These are phyloP conservation scores for Boletus bicolor DNA, from an alignment of 768 basidiomycete genomes.

Conservation along the genomic window DNA sequence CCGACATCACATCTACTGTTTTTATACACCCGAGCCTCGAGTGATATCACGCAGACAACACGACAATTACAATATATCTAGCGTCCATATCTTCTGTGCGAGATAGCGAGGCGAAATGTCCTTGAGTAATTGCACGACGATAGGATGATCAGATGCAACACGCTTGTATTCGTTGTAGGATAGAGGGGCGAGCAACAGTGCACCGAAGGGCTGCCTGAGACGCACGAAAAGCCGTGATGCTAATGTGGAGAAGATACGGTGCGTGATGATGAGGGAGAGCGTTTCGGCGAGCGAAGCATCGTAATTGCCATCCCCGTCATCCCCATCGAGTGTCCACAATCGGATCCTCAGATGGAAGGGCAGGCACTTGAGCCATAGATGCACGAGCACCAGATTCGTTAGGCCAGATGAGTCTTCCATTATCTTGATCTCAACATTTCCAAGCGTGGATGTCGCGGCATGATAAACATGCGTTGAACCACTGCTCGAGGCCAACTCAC, in stretches of 20 bases:
- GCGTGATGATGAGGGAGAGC: background rate
- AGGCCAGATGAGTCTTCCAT: background rate
- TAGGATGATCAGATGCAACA: background rate
- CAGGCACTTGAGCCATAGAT: background rate
- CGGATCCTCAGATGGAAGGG: background rate
- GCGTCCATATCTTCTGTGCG: background rate
- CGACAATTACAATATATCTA: background rate
- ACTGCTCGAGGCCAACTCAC: background rate
- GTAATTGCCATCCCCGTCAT: background rate
- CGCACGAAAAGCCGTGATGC: background rate
- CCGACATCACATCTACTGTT: too few relatives aligned
- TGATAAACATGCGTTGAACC: background rate
- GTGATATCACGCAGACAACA: background rate
- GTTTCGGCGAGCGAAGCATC: too few relatives aligned
- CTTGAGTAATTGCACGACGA: background rate
- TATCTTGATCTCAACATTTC: background rate
- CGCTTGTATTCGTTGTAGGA: background rate
- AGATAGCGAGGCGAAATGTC: background rate
- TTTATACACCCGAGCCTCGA: too few relatives aligned
- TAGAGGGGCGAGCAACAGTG: background rate
- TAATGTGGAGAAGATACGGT: background rate
- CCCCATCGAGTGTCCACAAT: background rate
- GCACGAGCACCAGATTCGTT: background rate
- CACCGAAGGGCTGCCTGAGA: background rate
- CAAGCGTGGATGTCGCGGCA: background rate